Evolutionary conservation across 768 basidiomycete genomes (phyloP).

Genomic region (Mycena maculata): DNA sequence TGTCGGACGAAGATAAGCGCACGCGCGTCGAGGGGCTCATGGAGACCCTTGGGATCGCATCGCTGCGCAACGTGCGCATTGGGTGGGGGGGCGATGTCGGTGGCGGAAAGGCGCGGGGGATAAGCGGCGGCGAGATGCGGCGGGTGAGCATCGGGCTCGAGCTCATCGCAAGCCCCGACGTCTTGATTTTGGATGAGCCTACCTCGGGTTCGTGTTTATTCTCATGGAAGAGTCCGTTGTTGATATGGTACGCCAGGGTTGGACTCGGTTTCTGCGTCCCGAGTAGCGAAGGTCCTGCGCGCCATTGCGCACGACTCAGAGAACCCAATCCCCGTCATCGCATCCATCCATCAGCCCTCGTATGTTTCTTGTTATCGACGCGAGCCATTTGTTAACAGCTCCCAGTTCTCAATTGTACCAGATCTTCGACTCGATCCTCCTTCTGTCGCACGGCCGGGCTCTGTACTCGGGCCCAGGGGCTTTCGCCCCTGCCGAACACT

Average conservation of each 20-base stretch:
- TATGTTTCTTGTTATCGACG: slow-evolving; percentile 40
- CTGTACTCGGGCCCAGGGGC: slow-evolving; percentile 85
- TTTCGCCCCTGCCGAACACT: slow-evolving; percentile 75
- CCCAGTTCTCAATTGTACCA: slow-evolving; percentile 84
- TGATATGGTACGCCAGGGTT: slow-evolving; percentile 58
- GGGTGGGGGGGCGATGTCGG: slow-evolving; percentile 64
- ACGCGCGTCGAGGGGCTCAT: slow-evolving; percentile 78
- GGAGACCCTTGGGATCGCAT: slow-evolving; percentile 79
- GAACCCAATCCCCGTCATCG: slow-evolving; percentile 83
- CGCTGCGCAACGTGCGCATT: slow-evolving; percentile 78
- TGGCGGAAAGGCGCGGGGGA: slow-evolving; percentile 80
- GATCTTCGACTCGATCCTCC: slow-evolving; percentile 82
- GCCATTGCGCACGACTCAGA: slow-evolving; percentile 77
- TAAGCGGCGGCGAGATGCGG: slow-evolving; percentile 93
- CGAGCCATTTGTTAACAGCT: background rate
- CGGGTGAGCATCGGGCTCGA: slow-evolving; percentile 92
- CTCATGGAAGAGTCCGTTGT: background rate
- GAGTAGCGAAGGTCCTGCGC: slow-evolving; percentile 81
- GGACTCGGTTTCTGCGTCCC: slow-evolving; percentile 88
- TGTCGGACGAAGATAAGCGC: slow-evolving; percentile 70
- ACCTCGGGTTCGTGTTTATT: slow-evolving; percentile 60
- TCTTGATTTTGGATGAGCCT: slow-evolving; percentile 91
- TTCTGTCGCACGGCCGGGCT: slow-evolving; percentile 81
- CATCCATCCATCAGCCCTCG: slow-evolving; percentile 91
- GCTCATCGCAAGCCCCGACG: slow-evolving; percentile 85